A percentile compares a stretch with the other conserved stretches of the same genome.
These are phyloP conservation scores for Prasinococcaceae sp. DNA, from an alignment of 139 green algal genomes.

Conservation along the genomic window DNA sequence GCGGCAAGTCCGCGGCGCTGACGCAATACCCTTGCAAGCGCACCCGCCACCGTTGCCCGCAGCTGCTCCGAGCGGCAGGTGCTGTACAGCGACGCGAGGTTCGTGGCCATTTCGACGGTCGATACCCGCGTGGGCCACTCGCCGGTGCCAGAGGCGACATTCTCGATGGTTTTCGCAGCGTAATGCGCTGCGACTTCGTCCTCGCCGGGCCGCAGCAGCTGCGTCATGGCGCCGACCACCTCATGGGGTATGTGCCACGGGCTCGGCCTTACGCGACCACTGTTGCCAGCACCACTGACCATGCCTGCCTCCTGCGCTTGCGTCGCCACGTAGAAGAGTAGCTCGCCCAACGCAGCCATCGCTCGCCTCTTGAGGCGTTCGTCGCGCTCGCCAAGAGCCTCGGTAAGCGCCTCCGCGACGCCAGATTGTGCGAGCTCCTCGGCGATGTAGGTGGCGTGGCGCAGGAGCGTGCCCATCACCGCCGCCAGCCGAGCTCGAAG, in stretches of 20 bases:
- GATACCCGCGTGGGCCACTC: constrained; percentile 54
- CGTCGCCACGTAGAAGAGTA: constrained; percentile 88
- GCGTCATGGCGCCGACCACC: constrained; percentile 13
- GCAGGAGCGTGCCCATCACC: constrained; percentile 63
- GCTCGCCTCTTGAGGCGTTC: constrained; percentile 53
- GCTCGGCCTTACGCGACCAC: background rate
- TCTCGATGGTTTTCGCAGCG: constrained; percentile 86
- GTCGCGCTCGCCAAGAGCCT: constrained; percentile 50
- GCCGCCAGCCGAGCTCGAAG: constrained; percentile 33
- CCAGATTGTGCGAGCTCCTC: constrained; percentile 44
- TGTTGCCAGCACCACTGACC: constrained; percentile 1
- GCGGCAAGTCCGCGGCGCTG: constrained; percentile 3
- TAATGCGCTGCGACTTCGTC: constrained; percentile 82
- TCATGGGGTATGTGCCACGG: constrained; percentile 6
- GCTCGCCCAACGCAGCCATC: constrained; percentile 77
- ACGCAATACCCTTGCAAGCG: constrained; percentile 48
- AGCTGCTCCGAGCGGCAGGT: constrained; percentile 41
- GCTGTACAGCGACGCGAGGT: constrained; percentile 18
- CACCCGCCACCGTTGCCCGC: constrained; percentile 45
- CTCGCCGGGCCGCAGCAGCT: constrained; percentile 50
- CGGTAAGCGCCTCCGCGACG: constrained; percentile 54
- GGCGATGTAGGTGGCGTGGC: constrained; percentile 74
- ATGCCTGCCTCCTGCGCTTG: constrained; percentile 57
- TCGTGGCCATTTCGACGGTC: constrained; percentile 16
- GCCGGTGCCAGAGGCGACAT: constrained; percentile 61